Base-by-base conservation (phyloP, 192 early-diverging fungal species). In the Mortierella claussenii region DNA sequence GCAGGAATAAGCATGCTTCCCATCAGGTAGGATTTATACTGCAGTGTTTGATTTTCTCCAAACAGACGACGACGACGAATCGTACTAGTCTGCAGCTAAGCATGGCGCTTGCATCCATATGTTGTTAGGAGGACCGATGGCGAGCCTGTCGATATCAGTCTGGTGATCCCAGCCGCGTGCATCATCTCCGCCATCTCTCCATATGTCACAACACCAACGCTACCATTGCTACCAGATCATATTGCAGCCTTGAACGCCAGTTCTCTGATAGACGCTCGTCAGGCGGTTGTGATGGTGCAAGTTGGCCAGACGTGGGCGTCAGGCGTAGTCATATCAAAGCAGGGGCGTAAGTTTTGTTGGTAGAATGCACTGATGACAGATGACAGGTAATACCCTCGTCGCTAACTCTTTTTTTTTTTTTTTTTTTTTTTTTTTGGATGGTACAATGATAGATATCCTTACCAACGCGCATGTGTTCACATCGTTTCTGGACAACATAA, bases 391-490 rank as follows among this genome's bases (percentile, higher is more conserved):
- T n/a, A n/a, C n/a, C n/a, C n/a, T n/a, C n/a, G n/a, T n/a, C n/a
- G n/a, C n/a, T n/a, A n/a, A n/a, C n/a, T n/a, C n/a, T n/a, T n/a
- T n/a, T n/a, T n/a, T n/a, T n/a, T n/a, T n/a, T n/a, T n/a, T n/a
- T n/a, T n/a, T n/a, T 45, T 46, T 31, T 59, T 20, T 30, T 12
- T 0, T 60, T 60, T 12, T 47, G 26, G 37, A 20, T 6, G 21
- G n/a, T 15, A 40, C 15, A 15, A 40, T 40, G 37, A 9, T 52
- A 79, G 78, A 79, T 32, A 79, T 79, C 32, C 58, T 79, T 18
- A 79, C 78, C 18, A 79, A 70, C 24, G 78, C 78, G 0, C 78
- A 79, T 48, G 68, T 79, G n/a, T 79, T 79, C 36, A 67, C 68
- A 0, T 69, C 68, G 18, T 79, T 79, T 24, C 50, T 79, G 62